Evolutionary conservation across 2,329 filamentous ascomycete species (phyloP).

Genomic region (Cercospora citrullina): DNA sequence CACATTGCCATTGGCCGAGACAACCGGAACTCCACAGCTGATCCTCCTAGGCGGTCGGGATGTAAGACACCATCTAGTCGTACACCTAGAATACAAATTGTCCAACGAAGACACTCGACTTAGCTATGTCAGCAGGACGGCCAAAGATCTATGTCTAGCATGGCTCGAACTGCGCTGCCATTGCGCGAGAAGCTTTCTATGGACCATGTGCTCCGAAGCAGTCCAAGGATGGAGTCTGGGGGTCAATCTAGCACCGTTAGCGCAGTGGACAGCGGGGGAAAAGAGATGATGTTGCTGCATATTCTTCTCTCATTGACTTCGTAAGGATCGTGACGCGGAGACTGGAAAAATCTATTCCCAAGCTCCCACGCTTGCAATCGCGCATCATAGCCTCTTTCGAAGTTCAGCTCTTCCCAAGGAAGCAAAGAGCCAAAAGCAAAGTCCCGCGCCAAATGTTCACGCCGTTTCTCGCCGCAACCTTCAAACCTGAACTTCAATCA

Average conservation of each 20-base stretch:
- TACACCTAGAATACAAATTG: neutral
- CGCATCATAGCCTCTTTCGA: neutral
- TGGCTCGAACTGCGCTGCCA: neutral
- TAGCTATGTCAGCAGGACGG: neutral
- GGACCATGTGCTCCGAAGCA: neutral
- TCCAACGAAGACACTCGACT: neutral
- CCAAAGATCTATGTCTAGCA: neutral
- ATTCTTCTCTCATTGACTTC: neutral
- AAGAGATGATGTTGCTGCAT: neutral
- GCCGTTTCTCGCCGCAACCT: neutral
- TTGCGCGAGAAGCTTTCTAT: neutral
- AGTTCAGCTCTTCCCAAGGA: neutral
- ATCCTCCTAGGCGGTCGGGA: neutral
- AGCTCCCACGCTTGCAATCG: neutral
- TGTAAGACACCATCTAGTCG: neutral
- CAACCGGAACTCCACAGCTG: neutral
- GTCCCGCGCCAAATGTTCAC: neutral
- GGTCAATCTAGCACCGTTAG: neutral
- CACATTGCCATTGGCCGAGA: neutral
- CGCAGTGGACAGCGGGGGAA: neutral
- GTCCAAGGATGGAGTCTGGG: neutral
- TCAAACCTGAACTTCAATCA: neutral
- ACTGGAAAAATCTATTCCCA: neutral
- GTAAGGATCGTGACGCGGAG: neutral
- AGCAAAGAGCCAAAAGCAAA: neutral